A percentile compares a stretch with the other conserved stretches of the same genome.
Conservation (phyloP, 805 yeast species). For the Alloascoidea africana region DNA sequence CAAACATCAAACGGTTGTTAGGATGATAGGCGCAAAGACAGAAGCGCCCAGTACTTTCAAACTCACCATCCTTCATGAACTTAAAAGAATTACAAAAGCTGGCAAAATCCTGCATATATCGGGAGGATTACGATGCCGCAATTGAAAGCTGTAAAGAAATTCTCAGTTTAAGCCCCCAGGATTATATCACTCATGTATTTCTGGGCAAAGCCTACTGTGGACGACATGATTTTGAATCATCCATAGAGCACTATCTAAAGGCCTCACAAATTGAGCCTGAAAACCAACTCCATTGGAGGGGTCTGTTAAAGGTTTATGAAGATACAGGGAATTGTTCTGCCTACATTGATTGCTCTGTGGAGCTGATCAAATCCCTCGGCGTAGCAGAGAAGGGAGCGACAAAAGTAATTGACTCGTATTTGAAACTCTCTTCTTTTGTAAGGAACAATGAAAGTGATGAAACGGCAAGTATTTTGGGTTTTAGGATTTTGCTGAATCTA, state of each 20-base stretch:
- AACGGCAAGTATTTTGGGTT: slow-evolving; percentile 7
- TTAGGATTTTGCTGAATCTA: not conserved
- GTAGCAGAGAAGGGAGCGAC: not conserved
- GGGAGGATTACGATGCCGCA: slow-evolving; percentile 47
- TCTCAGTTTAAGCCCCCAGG: slow-evolving; percentile 35
- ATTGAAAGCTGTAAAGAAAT: slow-evolving; percentile 39
- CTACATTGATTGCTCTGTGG: slow-evolving; percentile 10
- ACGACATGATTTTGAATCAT: slow-evolving; percentile 24
- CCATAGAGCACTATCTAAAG: slow-evolving; percentile 29
- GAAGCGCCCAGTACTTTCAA: no score
- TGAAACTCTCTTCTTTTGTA: slow-evolving; percentile 8
- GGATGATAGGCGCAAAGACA: no score
- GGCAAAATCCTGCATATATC: no score
- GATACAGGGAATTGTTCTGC: slow-evolving; percentile 7
- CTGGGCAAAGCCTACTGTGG: slow-evolving; percentile 53
- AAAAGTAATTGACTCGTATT: slow-evolving; percentile 7
- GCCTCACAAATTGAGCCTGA: slow-evolving; percentile 25
- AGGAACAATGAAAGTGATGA: slow-evolving; percentile 7
- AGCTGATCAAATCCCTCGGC: slow-evolving; percentile 8
- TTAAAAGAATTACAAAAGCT: no score
- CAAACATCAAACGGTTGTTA: no score
- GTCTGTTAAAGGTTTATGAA: slow-evolving; percentile 27
- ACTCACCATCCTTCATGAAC: no score
- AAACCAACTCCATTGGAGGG: slow-evolving; percentile 68
- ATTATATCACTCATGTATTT: slow-evolving; percentile 55